Evolutionary conservation across 202 grass and related monocot species (phyloP).

Genomic region (Elaeis oleifera): DNA sequence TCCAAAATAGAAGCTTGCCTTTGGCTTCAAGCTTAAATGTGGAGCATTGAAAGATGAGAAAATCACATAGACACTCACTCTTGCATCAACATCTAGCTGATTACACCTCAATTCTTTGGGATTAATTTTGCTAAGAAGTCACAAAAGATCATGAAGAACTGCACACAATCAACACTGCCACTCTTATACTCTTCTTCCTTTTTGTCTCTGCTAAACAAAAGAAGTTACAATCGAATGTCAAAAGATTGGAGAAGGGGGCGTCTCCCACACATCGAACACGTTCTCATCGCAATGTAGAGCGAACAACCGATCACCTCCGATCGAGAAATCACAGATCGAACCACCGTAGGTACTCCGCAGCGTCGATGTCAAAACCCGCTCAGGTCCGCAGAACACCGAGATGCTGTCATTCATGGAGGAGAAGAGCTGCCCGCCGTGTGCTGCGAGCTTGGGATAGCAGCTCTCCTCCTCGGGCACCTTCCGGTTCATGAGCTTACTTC

Average conservation of each 20-base stretch:
- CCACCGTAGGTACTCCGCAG: slow-evolving; percentile 64
- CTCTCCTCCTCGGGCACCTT: slow-evolving; percentile 73
- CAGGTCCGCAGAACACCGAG: slow-evolving; percentile 79
- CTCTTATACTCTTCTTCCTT: too few species aligned
- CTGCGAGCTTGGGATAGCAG: slow-evolving; percentile 92
- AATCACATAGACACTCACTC: too few species aligned
- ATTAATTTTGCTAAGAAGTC: too few species aligned
- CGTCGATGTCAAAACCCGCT: slow-evolving; percentile 75
- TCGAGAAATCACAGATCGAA: slow-evolving; percentile 92
- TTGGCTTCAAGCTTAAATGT: too few species aligned
- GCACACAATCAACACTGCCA: too few species aligned
- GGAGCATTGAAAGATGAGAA: too few species aligned
- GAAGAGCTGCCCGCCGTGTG: slow-evolving; percentile 89
- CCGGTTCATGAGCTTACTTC: slow-evolving; percentile 83
- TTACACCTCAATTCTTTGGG: too few species aligned
- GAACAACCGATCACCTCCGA: slow-evolving; percentile 81
- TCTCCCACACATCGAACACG: slow-evolving; percentile 97
- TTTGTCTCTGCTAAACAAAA: too few species aligned
- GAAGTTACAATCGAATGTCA: neutral
- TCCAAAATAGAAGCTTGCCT: too few species aligned
- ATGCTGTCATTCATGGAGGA: slow-evolving; percentile 88
- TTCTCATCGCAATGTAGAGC: slow-evolving; percentile 91
- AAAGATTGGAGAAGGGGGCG: slow-evolving; percentile 54
- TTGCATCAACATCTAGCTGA: too few species aligned
- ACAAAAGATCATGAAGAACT: too few species aligned